Evolutionary conservation across 345 rosid species (phyloP).

Genomic region (Raphanus sativus): DNA sequence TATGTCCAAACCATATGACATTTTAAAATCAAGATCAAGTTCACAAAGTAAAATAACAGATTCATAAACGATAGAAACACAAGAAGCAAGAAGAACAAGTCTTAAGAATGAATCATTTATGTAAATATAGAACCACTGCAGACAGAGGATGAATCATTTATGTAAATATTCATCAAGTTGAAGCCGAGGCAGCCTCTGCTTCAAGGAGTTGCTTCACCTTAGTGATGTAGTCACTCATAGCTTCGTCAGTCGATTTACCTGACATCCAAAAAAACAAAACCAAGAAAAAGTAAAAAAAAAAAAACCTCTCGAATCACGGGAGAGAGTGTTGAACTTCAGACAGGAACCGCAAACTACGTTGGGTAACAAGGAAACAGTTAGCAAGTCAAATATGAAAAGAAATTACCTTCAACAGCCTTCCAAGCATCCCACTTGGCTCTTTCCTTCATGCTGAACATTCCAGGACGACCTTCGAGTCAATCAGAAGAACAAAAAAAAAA

Average conservation of each 20-base stretch:
- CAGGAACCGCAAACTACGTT: neutral
- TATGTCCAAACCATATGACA: neutral
- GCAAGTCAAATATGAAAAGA: neutral
- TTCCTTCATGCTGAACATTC: slow-evolving; percentile 76
- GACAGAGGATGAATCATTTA: no score
- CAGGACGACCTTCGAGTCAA: slow-evolving; percentile 71
- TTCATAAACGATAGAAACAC: slow-evolving; percentile 15
- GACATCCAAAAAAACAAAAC: neutral
- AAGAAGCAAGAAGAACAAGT: slow-evolving; percentile 28
- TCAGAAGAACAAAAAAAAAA: neutral
- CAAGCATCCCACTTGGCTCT: slow-evolving; percentile 98
- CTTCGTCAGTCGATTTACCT: slow-evolving; percentile 72
- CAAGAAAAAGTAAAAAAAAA: neutral
- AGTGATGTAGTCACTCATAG: slow-evolving; percentile 73
- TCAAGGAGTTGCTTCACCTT: slow-evolving; percentile 77
- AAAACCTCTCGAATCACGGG: no score
- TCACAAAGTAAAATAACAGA: neutral
- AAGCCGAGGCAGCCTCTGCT: slow-evolving; percentile 45
- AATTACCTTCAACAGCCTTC: slow-evolving; percentile 89
- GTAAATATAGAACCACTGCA: slow-evolving; percentile 9
- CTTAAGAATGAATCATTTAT: neutral
- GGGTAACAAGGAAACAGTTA: no score
- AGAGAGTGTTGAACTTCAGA: no score
- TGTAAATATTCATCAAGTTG: slow-evolving; percentile 39
- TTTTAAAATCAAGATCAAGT: neutral